Percentiles rank a stretch among this genome's conserved stretches.
These are phyloP conservation scores for Plasmodium gaboni DNA, from an alignment of 169 alveolate species.

Conservation along the genomic window DNA sequence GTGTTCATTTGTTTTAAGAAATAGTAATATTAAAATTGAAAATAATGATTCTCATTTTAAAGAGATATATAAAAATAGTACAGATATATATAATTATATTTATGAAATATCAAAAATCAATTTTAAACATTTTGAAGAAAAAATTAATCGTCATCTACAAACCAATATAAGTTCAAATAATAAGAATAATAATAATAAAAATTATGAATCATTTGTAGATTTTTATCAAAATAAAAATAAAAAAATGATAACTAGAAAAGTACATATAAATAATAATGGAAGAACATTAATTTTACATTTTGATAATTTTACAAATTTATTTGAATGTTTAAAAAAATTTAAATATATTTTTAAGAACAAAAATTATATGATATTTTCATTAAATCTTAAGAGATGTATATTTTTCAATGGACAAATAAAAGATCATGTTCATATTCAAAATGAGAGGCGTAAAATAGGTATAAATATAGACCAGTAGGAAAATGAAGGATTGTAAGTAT, in stretches of 20 bases:
- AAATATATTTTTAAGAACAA: conserved; percentile 58
- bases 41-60: conserved; percentile 3
- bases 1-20: conserved; percentile 41
- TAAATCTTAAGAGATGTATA: conserved; percentile 56
- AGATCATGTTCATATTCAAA: conserved; percentile 48
- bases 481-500: background rate
- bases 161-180: conserved; percentile 14
- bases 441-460: conserved; percentile 1
- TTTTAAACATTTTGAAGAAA: conserved; percentile 44
- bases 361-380: conserved; percentile 63
- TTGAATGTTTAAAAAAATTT: conserved; percentile 55
- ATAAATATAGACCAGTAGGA: background rate
- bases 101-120: conserved; percentile 51
- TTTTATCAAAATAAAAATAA: conserved; percentile 73
- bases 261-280: conserved; percentile 54
- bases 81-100: conserved; percentile 45
- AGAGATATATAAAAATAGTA: background rate
- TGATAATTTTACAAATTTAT: conserved; percentile 49
- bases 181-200: conserved; percentile 12
- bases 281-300: conserved; percentile 64
- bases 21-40: conserved; percentile 58
- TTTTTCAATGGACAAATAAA: conserved; percentile 35
- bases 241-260: conserved; percentile 15
- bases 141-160: conserved; percentile 20
- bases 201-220: conserved; percentile 57